phyloP scores from a whole-genome alignment of 2,329 filamentous ascomycete species.

The Xenoacremonium recifei region DNA sequence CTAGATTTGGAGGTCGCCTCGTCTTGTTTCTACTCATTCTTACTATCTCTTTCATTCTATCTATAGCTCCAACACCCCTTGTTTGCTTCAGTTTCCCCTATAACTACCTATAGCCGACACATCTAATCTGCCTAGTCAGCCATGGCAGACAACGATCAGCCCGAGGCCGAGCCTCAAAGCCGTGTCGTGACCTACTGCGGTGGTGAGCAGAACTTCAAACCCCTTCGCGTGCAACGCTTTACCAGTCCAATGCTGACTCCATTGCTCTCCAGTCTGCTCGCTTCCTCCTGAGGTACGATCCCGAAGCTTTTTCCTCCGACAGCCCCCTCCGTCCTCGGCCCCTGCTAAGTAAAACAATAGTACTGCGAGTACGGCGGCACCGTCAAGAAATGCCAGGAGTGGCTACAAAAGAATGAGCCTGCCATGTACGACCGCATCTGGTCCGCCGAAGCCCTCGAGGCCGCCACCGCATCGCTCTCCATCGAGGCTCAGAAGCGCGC shows the following conservation, averaged over 20 bases:
- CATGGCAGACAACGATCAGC: slow-evolving; percentile 55
- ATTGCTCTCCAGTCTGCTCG: slow-evolving; percentile 52
- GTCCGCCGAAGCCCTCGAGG: slow-evolving; percentile 80
- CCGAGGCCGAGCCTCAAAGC: slow-evolving; percentile 49
- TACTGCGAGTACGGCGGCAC: slow-evolving; percentile 99
- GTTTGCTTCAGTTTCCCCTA: no score
- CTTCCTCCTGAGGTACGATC: slow-evolving; percentile 61
- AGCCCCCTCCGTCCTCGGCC: no score
- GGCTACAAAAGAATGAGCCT: slow-evolving; percentile 76
- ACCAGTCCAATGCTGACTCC: slow-evolving; percentile 15
- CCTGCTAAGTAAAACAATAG: no score
- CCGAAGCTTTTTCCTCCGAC: no score
- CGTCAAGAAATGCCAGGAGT: slow-evolving; percentile 94
- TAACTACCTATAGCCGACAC: no score
- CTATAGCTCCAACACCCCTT: no score
- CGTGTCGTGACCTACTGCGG: slow-evolving; percentile 57
- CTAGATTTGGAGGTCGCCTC: no score
- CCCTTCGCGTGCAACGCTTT: slow-evolving; percentile 1
- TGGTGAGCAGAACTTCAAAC: slow-evolving; percentile 42
- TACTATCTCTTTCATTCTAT: no score
- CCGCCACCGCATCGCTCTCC: slow-evolving; percentile 81
- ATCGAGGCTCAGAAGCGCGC: slow-evolving; percentile 92
- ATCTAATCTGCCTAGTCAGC: slow-evolving; percentile 19
- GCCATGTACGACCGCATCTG: slow-evolving; percentile 77
- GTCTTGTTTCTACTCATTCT: no score